Evolutionary conservation across 2,329 filamentous ascomycete genomes (phyloP).

Genomic region (Aspergillus brasiliensis): DNA sequence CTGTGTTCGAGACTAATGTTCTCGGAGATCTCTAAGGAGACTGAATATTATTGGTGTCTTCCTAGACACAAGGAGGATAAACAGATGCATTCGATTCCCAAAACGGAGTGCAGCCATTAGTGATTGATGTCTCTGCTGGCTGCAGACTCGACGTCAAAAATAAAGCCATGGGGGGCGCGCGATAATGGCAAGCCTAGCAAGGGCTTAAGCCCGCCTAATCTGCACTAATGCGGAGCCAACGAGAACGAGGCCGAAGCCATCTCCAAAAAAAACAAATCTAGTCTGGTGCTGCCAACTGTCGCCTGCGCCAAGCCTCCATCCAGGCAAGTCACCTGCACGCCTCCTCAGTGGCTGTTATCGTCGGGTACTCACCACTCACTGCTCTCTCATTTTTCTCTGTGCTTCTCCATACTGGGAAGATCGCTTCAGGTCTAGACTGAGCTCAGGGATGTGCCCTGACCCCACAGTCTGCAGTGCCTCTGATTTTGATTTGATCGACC

Average conservation of each 20-base stretch:
- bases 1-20: background rate
- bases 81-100: background rate
- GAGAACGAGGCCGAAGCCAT: conserved; percentile 8
- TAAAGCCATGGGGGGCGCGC: conserved; percentile 1
- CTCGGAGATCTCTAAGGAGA: background rate
- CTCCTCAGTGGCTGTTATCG: background rate
- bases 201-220: background rate
- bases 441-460: background rate
- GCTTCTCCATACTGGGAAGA: background rate
- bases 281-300: conserved; percentile 7
- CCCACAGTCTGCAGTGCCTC: background rate
- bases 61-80: background rate
- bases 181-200: conserved; percentile 1
- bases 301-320: conserved; percentile 7
- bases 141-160: conserved; percentile 6
- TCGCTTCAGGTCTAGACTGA: background rate
- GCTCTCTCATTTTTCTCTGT: background rate
- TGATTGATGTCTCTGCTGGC: background rate
- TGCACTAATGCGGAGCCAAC: conserved; percentile 11
- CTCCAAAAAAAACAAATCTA: no score
- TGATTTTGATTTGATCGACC: background rate
- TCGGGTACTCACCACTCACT: background rate
- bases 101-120: background rate
- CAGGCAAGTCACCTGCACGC: conserved; percentile 3
- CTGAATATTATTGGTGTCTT: background rate